Evolutionary conservation across 441 rosid genomes (phyloP), one percentile per base, ranked within the genome.

Genomic region (Gossypium gossypioides): DNA sequence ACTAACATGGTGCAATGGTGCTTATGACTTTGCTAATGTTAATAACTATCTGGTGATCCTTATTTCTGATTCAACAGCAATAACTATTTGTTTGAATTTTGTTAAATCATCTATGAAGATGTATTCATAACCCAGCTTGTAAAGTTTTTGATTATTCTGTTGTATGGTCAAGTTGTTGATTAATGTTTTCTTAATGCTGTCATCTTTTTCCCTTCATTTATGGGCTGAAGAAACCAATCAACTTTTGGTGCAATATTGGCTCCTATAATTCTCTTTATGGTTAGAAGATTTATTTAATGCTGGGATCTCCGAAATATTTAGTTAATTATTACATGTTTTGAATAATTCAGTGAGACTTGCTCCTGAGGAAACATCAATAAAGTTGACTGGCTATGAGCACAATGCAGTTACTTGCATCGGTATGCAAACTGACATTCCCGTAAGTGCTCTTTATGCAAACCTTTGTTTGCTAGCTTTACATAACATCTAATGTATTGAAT

Each of bases 361-460:
- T 66, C 91, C 97, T 0, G 97, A 91, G 86, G 97, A 91, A 82
- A 85, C 77, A 6, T 88, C 96, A 34, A 71, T 42, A 34, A 71
- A 78, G 79, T 71, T 88, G 84, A 87, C 92, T 62, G 97, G 96
- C 73, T 91, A 75, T 77, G 95, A 77, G 83, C 97, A 88, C 84
- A 91, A 91, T 81, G 95, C 87, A 2, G 97, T 93, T 16, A 89
- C 93, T 59, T 93, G 92, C 79, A 68, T 91, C 59, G 92, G 96
- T 77, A 85, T 89, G 93, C 89, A 83, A 80, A 91, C 90, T 12
- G 80, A 83, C 68, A 86, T 88, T 77, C 96, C 93, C 57, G 94
- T 91, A 84, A 81, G 64, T 74, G 50, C 74, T 77, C 34, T 66
- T 34, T 27, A 51, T 16, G 4, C 40, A 40, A 56, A 57, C 51